These are phyloP conservation scores for Colletotrichum melonis DNA, from an alignment of 2,329 filamentous ascomycete genomes.

Conservation along the genomic window DNA sequence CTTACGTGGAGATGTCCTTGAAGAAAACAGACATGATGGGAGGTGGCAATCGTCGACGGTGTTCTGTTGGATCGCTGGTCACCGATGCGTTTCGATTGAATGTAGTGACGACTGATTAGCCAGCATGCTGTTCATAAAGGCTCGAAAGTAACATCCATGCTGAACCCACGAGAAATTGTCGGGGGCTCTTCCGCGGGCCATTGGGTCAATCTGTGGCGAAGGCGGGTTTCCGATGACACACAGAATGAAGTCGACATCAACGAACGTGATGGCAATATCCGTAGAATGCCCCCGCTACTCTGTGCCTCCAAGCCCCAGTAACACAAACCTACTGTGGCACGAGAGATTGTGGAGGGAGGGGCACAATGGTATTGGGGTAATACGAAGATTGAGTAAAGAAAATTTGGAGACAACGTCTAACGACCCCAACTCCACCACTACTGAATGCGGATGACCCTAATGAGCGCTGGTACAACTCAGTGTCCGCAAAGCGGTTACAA, in stretches of 20 bases:
- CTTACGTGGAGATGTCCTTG: slow-evolving; percentile 50
- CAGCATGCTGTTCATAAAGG: slow-evolving; percentile 6
- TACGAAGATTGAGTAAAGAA: background rate
- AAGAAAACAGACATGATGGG: slow-evolving; percentile 51
- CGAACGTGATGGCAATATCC: background rate
- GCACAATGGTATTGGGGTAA: slow-evolving; percentile 4
- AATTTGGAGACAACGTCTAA: background rate
- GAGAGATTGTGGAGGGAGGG: slow-evolving; percentile 14
- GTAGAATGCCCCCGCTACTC: background rate
- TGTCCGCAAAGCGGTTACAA: background rate
- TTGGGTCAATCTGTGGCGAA: background rate
- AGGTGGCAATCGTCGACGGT: background rate
- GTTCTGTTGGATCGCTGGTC: background rate
- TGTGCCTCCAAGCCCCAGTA: background rate
- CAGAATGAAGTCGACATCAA: slow-evolving; percentile 20
- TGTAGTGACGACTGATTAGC: background rate
- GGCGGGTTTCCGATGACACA: slow-evolving; percentile 26
- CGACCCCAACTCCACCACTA: slow-evolving; percentile 8
- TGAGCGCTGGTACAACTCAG: background rate
- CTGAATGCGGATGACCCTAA: background rate
- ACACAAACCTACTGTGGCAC: background rate
- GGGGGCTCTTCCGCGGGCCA: background rate
- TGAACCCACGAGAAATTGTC: slow-evolving; percentile 4
- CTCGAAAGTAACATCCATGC: background rate
- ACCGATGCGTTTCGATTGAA: background rate